phyloP scores from a whole-genome alignment of 805 yeast species.

The Isabelozyma rhagii region DNA sequence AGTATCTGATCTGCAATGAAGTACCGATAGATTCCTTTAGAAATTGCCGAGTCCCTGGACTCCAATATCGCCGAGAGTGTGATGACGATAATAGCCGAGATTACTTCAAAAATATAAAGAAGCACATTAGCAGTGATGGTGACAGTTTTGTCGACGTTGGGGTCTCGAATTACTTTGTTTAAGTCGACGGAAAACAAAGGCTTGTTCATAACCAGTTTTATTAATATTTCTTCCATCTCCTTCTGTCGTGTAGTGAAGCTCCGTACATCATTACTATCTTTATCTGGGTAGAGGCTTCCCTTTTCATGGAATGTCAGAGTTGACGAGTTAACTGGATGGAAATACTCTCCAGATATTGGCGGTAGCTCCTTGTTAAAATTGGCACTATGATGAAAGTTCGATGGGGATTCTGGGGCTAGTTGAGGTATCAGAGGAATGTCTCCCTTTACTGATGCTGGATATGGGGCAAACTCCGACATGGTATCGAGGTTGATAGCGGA shows the following conservation, averaged over 20 bases:
- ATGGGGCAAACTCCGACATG: conserved; percentile 10
- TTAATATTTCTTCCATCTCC: conserved; percentile 23
- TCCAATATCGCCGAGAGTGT: conserved; percentile 23
- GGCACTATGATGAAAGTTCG: background rate
- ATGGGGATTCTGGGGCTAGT: background rate
- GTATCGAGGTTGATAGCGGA: conserved; percentile 3
- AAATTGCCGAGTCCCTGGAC: conserved; percentile 18
- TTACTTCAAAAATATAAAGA: conserved; percentile 28
- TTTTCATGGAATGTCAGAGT: background rate
- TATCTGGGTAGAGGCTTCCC: conserved; percentile 6
- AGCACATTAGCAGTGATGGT: conserved; percentile 25
- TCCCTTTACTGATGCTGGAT: conserved; percentile 9
- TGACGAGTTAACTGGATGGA: background rate
- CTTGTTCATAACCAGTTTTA: conserved; percentile 30
- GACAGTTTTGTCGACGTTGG: conserved; percentile 7
- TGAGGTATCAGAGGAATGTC: background rate
- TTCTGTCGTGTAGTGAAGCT: conserved; percentile 20
- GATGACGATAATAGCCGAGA: conserved; percentile 24
- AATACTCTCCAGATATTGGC: background rate
- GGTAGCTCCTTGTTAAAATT: background rate
- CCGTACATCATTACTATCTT: conserved; percentile 7
- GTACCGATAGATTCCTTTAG: conserved; percentile 28
- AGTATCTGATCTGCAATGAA: conserved; percentile 35
- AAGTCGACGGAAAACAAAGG: conserved; percentile 23
- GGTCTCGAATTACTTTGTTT: conserved; percentile 6